phyloP scores from a whole-genome alignment of 805 yeast genomes.

The Hanseniaspora lindneri region DNA sequence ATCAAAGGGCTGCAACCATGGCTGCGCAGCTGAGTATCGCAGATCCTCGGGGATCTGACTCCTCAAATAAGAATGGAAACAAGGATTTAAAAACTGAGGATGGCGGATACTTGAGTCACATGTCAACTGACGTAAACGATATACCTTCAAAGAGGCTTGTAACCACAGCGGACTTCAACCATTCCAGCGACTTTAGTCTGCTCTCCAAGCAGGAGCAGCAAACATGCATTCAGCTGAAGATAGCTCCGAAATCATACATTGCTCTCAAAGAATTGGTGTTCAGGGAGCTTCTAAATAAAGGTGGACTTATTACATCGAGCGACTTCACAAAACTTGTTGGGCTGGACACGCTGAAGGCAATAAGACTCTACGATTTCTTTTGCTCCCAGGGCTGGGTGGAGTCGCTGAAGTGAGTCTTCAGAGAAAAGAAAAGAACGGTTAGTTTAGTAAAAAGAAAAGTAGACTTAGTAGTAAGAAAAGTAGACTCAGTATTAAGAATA shows the following conservation, averaged over 20 bases:
- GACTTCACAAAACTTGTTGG: slow-evolving; percentile 74
- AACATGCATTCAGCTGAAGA: slow-evolving; percentile 69
- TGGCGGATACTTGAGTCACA: too few species aligned
- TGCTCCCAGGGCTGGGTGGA: slow-evolving; percentile 78
- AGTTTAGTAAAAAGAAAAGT: too few species aligned
- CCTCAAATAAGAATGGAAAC: slow-evolving; percentile 18
- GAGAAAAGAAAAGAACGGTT: too few species aligned
- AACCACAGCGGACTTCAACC: slow-evolving; percentile 56
- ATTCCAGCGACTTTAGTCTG: slow-evolving; percentile 70
- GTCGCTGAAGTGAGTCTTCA: slow-evolving; percentile 8
- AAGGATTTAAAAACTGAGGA: slow-evolving; percentile 4
- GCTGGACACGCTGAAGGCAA: slow-evolving; percentile 77
- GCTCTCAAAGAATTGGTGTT: slow-evolving; percentile 84
- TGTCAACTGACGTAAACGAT: too few species aligned
- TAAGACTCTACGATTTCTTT: slow-evolving; percentile 83
- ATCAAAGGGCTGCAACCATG: slow-evolving; percentile 22
- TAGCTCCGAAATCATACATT: slow-evolving; percentile 84
- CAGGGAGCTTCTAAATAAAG: slow-evolving; percentile 73
- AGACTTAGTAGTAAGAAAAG: too few species aligned
- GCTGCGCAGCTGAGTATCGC: slow-evolving; percentile 22
- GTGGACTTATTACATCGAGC: slow-evolving; percentile 72
- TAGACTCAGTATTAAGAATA: too few species aligned
- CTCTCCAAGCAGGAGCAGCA: slow-evolving; percentile 80
- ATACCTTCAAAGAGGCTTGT: slow-evolving; percentile 30
- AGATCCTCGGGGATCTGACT: slow-evolving; percentile 18